Percentiles rank a stretch among this genome's conserved stretches.
Evolutionary conservation across 495 filamentous ascomycete species (phyloP).

Genomic region (Ramalina intermedia): DNA sequence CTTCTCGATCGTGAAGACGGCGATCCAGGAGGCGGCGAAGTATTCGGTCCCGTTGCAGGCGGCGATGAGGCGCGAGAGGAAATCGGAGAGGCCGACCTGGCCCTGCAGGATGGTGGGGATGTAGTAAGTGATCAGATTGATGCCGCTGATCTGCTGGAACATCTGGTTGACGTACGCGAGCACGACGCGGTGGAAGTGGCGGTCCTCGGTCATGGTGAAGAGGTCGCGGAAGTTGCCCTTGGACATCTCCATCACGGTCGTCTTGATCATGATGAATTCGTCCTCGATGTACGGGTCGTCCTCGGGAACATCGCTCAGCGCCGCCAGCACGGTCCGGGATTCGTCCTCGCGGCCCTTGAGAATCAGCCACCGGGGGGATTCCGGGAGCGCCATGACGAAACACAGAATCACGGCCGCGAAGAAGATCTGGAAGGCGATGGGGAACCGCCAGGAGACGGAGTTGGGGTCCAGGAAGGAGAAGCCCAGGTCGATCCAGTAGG

Average conservation of each 20-base stretch:
- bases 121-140: constrained; percentile 67
- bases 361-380: constrained; percentile 64
- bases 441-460: constrained; percentile 59
- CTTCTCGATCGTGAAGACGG: constrained; percentile 55
- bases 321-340: constrained; percentile 45
- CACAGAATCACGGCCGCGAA: constrained; percentile 47
- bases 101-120: constrained; percentile 48
- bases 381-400: constrained; percentile 51
- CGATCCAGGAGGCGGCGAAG: constrained; percentile 57
- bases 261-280: constrained; percentile 60
- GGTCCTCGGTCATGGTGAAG: constrained; percentile 57
- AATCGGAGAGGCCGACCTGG: constrained; percentile 38
- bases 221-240: constrained; percentile 51
- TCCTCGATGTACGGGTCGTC: constrained; percentile 42
- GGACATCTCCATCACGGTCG: constrained; percentile 57
- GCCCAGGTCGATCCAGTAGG: constrained; percentile 65
- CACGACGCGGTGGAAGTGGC: constrained; percentile 58
- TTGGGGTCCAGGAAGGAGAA: constrained; percentile 49
- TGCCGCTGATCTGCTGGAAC: constrained; percentile 65
- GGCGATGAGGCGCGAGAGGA: constrained; percentile 50
- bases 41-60: constrained; percentile 63
- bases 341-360: constrained; percentile 46
- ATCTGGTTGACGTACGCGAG: constrained; percentile 65
- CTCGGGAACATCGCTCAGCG: constrained; percentile 37
- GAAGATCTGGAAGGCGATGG: constrained; percentile 57